A percentile compares a stretch with the other conserved stretches of the same genome.
These are phyloP conservation scores for Hericium coralloides DNA, from an alignment of 768 basidiomycete species.

Conservation along the genomic window DNA sequence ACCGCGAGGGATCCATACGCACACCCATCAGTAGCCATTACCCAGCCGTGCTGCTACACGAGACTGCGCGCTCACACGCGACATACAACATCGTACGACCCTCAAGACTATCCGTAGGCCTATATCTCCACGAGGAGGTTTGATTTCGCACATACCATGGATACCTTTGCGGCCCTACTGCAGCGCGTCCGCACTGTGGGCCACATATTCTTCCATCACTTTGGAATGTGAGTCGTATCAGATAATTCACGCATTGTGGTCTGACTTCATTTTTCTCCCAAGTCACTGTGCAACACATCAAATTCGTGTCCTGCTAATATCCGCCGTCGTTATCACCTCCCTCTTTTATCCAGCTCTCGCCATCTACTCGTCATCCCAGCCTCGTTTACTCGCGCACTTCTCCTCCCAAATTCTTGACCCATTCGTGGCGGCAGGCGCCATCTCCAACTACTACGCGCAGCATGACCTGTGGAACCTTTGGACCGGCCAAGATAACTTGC, in stretches of 20 bases:
- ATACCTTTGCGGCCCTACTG: slow-evolving; percentile 13
- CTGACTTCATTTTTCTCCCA: background rate
- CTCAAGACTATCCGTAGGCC: background rate
- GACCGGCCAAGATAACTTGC: slow-evolving; percentile 55
- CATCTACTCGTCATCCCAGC: slow-evolving; percentile 68
- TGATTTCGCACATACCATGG: slow-evolving; percentile 11
- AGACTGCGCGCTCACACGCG: background rate
- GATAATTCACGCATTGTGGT: no score
- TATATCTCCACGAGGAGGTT: background rate
- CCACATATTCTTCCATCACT: slow-evolving; percentile 53
- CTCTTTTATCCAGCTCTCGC: slow-evolving; percentile 88
- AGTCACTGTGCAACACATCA: slow-evolving; percentile 90
- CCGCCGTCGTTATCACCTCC: slow-evolving; percentile 79
- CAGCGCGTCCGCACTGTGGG: slow-evolving; percentile 31
- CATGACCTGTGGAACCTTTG: slow-evolving; percentile 66
- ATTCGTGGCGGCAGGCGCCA: slow-evolving; percentile 44
- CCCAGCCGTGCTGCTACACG: background rate
- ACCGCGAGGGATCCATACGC: background rate
- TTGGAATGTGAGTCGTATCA: slow-evolving; percentile 60
- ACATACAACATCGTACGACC: background rate
- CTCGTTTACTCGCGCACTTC: slow-evolving; percentile 46
- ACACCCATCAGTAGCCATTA: background rate
- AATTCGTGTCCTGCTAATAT: slow-evolving; percentile 82
- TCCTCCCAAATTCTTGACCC: slow-evolving; percentile 52
- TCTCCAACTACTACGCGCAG: slow-evolving; percentile 44